These are phyloP conservation scores for Globisporangium megalacanthum DNA, from an alignment of 352 stramenopile species.

Conservation along the genomic window DNA sequence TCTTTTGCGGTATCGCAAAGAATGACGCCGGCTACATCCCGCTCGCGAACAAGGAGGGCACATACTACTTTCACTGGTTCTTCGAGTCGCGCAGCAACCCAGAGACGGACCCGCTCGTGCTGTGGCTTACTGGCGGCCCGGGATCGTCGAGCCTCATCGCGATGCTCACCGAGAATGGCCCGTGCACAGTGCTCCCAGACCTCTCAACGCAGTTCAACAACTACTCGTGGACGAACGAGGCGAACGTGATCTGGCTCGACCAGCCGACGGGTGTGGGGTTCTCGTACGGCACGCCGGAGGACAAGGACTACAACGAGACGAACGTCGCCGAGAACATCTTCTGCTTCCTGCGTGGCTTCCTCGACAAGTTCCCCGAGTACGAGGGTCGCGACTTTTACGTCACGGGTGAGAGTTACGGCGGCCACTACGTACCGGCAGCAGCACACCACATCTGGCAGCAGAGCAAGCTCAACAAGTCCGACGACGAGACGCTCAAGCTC, in stretches of 20 bases:
- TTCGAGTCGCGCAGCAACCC: conserved; percentile 24
- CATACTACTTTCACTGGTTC: conserved; percentile 43
- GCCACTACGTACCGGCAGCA: conserved; percentile 30
- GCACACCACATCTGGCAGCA: conserved; percentile 26
- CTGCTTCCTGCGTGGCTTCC: conserved; percentile 29
- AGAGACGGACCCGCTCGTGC: conserved; percentile 20
- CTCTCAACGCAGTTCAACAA: conserved; percentile 19
- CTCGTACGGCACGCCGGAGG: conserved; percentile 18
- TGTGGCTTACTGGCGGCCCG: conserved; percentile 32
- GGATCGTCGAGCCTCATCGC: conserved; percentile 30
- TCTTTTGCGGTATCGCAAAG: conserved; percentile 13
- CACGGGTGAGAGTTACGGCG: conserved; percentile 32
- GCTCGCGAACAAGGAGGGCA: conserved; percentile 29
- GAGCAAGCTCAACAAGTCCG: conserved; percentile 5
- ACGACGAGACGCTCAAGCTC: conserved; percentile 8
- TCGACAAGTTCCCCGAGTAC: conserved; percentile 28
- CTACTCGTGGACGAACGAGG: conserved; percentile 32
- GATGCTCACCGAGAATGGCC: conserved; percentile 29
- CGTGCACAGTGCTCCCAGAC: conserved; percentile 22
- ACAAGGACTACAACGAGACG: conserved; percentile 28
- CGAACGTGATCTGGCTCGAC: conserved; percentile 24
- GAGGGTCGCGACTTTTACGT: conserved; percentile 24
- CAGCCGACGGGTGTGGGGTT: conserved; percentile 19
- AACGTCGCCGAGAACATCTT: conserved; percentile 36
- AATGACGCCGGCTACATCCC: conserved; percentile 27